Base-by-base conservation (phyloP, 202 grass and related monocot species). In the Setaria viridis region DNA sequence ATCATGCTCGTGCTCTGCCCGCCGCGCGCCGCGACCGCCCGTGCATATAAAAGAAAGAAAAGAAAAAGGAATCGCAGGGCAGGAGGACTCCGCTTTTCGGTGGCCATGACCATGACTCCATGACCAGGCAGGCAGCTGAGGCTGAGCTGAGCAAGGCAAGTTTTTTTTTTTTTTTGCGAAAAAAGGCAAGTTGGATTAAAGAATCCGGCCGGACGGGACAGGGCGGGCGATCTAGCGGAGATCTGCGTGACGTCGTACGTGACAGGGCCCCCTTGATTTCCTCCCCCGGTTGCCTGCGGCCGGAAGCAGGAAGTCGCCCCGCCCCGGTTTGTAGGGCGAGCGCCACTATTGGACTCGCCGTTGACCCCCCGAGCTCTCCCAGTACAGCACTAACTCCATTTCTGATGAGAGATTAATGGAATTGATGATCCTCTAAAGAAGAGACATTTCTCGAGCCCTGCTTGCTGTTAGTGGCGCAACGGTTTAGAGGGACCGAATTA, bases 201-300 rank as follows among this genome's bases (percentile, higher is more conserved):
- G 42, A 47, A 63, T 12, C n/a, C n/a, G 13, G 5, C 4, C 5
- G 9, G 62, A 12, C 19, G 48, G 21, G 62, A 55, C 79, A 72
- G 29, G 6, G 19, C 13, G n/a, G 55, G 83, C 84, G 65, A 79
- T 85, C 84, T 79, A 62, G 65, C 11, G 65, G 84, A 54, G 34
- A 73, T 45, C 15, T 55, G 67, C 46, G 37, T 65, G 85, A 56
- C 77, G 57, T 56, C 77, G 35, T 86, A 66, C 68, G 8, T 66
- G 48, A 64, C 59, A 37, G 59, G 56, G 59, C 3, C 59, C 68
- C 77, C 77, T 25, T 34, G 58, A 86, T 80, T 80, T 53, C 54
- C 76, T 62, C 19, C 32, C n/a, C 53, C 12, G 13, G 9, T 21
- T 73, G 8, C 55, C 19, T 42, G 47, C 21, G 6, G 7, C 12